phyloP scores from a whole-genome alignment of 2,329 filamentous ascomycete genomes.

The Microdochium paspali region DNA sequence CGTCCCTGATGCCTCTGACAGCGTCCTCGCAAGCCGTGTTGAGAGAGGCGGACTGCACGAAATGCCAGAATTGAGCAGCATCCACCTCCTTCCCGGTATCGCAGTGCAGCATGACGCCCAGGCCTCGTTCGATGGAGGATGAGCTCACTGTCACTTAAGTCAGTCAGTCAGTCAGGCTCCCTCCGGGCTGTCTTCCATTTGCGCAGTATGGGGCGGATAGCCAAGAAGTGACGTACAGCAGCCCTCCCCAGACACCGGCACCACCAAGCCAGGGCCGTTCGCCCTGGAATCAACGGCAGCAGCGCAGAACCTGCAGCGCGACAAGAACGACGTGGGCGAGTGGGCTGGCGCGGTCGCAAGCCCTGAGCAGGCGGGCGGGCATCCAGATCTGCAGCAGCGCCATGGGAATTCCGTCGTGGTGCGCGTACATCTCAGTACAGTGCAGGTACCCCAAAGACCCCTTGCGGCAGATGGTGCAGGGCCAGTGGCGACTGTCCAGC shows the following conservation, averaged over 20 bases:
- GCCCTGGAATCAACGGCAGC: not conserved
- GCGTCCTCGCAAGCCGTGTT: no score
- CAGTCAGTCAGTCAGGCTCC: not conserved
- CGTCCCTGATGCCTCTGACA: not conserved
- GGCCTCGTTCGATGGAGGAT: no score
- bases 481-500: not conserved
- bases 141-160: no score
- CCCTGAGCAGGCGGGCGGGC: not conserved
- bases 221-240: not conserved
- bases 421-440: not conserved
- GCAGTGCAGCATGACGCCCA: no score
- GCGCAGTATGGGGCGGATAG: not conserved
- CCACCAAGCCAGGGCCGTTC: no score
- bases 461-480: not conserved
- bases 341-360: not conserved
- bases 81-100: no score
- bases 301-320: not conserved
- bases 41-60: no score
- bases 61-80: no score
- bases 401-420: not conserved
- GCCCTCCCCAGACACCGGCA: not conserved
- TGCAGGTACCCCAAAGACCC: not conserved
- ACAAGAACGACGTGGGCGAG: not conserved
- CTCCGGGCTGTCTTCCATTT: not conserved
- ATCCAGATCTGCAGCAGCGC: not conserved